Conservation (phyloP, 257 asterid genomes). For the Solanum medicagineum region DNA sequence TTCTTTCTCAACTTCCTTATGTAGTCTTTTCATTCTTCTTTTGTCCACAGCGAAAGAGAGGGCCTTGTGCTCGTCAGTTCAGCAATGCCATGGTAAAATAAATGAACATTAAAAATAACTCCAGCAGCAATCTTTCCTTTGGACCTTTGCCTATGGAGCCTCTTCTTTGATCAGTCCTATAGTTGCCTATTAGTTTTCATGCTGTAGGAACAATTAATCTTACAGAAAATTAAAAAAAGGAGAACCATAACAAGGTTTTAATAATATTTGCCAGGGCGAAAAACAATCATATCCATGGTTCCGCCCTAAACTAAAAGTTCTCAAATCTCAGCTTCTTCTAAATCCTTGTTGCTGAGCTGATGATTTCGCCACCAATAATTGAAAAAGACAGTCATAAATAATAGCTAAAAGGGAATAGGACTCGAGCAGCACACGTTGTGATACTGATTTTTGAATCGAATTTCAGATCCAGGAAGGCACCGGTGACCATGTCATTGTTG, state of each 20-base stretch:
- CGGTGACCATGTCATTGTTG: constrained; percentile 93
- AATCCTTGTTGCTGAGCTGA: not conserved
- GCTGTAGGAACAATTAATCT: not conserved
- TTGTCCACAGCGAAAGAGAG: not conserved
- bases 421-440: not conserved
- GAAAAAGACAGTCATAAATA: not conserved
- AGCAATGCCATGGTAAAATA: not conserved
- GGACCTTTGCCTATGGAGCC: not conserved
- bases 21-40: not conserved
- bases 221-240: not conserved
- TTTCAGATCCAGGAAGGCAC: constrained; percentile 75
- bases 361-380: not conserved
- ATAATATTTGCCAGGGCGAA: not conserved
- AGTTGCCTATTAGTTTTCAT: not conserved
- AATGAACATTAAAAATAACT: not conserved
- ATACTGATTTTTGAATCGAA: not conserved
- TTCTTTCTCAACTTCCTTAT: not conserved
- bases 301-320: not conserved
- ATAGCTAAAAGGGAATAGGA: not conserved
- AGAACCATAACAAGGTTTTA: not conserved
- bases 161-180: not conserved
- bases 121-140: not conserved
- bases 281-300: not conserved
- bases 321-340: not conserved
- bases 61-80: not conserved